A percentile compares a stretch with the other conserved stretches of the same genome.
Evolutionary conservation across 345 rosid species (phyloP).

Genomic region (Lepidium africanum): DNA sequence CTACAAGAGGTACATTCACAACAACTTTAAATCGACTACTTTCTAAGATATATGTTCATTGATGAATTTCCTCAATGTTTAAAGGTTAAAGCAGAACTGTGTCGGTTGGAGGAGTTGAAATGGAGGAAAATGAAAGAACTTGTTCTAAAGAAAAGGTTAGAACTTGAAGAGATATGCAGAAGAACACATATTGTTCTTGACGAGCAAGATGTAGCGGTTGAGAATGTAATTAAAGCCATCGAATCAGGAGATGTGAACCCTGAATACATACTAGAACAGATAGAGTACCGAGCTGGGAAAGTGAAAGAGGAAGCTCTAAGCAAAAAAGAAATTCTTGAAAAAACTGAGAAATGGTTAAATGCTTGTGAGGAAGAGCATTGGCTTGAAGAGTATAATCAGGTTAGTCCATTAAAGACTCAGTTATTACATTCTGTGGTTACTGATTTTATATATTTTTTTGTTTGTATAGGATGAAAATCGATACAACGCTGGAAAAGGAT

Average conservation of each 20-base stretch:
- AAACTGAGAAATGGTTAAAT: slow-evolving; percentile 85
- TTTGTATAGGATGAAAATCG: slow-evolving; percentile 78
- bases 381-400: slow-evolving; percentile 98
- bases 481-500: slow-evolving; percentile 92
- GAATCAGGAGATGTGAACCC: slow-evolving; percentile 74
- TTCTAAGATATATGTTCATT: background rate
- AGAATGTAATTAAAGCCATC: slow-evolving; percentile 59
- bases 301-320: slow-evolving; percentile 86
- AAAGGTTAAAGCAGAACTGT: slow-evolving; percentile 77
- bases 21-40: background rate
- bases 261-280: slow-evolving; percentile 51
- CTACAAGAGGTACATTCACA: slow-evolving; percentile 33
- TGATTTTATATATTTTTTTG: background rate
- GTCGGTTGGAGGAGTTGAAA: slow-evolving; percentile 75
- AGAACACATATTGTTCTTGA: slow-evolving; percentile 74
- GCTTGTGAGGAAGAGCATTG: slow-evolving; percentile 93
- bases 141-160: slow-evolving; percentile 75
- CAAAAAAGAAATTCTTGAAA: slow-evolving; percentile 89
- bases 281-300: slow-evolving; percentile 68
- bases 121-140: slow-evolving; percentile 96
- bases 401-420: background rate
- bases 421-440: background rate
- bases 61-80: slow-evolving; percentile 9
- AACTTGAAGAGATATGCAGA: slow-evolving; percentile 78
- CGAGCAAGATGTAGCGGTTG: slow-evolving; percentile 43